Percentiles rank a stretch among this genome's conserved stretches.
Conservation (phyloP, 2,329 filamentous ascomycete genomes). For the Colletotrichum sublineola region DNA sequence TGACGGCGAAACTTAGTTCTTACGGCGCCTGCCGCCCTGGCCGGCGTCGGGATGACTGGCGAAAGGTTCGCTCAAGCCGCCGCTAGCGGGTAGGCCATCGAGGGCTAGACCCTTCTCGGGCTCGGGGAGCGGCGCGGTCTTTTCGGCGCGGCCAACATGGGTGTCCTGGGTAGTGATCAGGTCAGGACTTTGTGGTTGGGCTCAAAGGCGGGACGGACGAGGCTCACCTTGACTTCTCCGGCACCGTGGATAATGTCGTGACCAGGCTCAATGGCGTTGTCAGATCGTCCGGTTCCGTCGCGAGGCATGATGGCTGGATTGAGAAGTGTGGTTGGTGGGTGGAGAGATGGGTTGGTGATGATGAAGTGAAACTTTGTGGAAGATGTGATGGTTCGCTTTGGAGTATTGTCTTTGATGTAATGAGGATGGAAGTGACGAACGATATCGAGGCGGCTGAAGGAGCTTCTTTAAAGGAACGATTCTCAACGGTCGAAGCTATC, state of each 20-base stretch:
- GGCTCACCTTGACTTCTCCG: conserved; percentile 54
- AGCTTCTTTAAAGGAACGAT: background rate
- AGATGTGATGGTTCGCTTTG: background rate
- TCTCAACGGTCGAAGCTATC: background rate
- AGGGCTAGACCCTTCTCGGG: conserved; percentile 59
- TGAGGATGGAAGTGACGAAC: background rate
- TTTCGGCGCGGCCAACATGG: conserved; percentile 62
- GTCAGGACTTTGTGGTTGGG: background rate
- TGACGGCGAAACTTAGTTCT: background rate
- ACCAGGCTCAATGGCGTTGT: conserved; percentile 60
- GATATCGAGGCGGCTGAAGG: background rate
- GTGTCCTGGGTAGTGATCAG: background rate
- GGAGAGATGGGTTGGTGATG: background rate
- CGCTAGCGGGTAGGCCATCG: conserved; percentile 56
- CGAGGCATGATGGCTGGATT: conserved; percentile 60
- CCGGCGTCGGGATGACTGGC: conserved; percentile 56
- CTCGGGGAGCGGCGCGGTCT: conserved; percentile 63
- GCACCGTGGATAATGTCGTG: conserved; percentile 61
- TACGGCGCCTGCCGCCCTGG: conserved; percentile 52
- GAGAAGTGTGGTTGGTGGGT: background rate
- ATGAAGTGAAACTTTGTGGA: background rate
- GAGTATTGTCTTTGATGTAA: background rate
- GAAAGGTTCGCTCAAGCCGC: conserved; percentile 59
- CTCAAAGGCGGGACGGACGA: fast-evolving
- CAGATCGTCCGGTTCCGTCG: conserved; percentile 61